phyloP scores from a whole-genome alignment of 441 rosid species.

The Geranium incanum region DNA sequence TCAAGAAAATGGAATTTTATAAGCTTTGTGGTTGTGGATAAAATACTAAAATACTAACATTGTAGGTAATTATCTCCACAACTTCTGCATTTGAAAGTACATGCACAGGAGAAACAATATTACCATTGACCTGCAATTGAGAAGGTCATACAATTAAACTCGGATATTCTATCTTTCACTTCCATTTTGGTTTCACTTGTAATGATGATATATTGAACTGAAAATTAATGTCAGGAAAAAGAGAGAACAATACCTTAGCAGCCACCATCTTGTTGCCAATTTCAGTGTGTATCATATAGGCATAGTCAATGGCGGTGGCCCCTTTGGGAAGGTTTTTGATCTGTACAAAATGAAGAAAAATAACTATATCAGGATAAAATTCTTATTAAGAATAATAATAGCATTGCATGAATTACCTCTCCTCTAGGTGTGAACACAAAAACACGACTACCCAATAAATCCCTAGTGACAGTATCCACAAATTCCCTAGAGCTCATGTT shows the following conservation, averaged over 20 bases:
- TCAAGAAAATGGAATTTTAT: slow-evolving; percentile 6
- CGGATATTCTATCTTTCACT: background rate
- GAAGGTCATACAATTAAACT: slow-evolving; percentile 10
- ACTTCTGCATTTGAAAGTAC: slow-evolving; percentile 94
- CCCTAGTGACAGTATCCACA: slow-evolving; percentile 87
- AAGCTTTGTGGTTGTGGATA: slow-evolving; percentile 12
- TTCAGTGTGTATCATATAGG: slow-evolving; percentile 95
- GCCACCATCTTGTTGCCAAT: slow-evolving; percentile 97
- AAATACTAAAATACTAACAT: slow-evolving; percentile 66
- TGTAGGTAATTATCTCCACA: slow-evolving; percentile 85
- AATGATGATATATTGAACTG: background rate
- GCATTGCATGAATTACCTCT: slow-evolving; percentile 44
- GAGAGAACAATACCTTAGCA: slow-evolving; percentile 59
- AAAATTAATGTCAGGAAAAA: background rate
- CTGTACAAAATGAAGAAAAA: slow-evolving; percentile 32
- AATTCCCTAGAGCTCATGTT: slow-evolving; percentile 99
- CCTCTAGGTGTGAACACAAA: slow-evolving; percentile 96
- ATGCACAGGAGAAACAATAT: slow-evolving; percentile 74
- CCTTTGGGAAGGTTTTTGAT: slow-evolving; percentile 92
- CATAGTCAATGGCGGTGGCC: slow-evolving; percentile 90
- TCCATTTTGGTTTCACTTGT: background rate
- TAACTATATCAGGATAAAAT: slow-evolving; percentile 15
- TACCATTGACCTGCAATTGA: slow-evolving; percentile 74
- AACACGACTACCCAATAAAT: slow-evolving; percentile 85
- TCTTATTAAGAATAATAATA: background rate